phyloP scores from a whole-genome alignment of 495 filamentous ascomycete species.

The Pyronema omphalodes region DNA sequence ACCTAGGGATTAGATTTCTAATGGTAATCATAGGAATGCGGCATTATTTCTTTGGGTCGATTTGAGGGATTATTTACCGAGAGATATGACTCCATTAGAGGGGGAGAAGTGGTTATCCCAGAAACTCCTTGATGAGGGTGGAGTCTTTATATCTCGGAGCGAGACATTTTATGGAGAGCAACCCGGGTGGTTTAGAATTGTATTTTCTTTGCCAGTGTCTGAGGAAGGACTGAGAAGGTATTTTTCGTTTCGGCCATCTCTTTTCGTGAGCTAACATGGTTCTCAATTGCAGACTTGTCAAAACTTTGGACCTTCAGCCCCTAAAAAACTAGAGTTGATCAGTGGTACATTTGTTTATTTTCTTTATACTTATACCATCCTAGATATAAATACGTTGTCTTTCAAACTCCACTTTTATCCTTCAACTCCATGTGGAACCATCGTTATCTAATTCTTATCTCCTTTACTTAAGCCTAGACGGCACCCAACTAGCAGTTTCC shows the following conservation, averaged over 20 bases:
- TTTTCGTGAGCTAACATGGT: background rate
- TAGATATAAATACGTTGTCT: no score
- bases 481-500: no score
- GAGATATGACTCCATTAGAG: background rate
- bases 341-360: background rate
- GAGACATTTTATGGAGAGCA: background rate
- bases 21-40: background rate
- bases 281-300: background rate
- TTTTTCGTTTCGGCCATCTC: background rate
- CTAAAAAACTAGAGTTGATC: background rate
- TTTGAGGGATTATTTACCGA: slow-evolving; percentile 21
- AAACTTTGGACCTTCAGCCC: background rate
- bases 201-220: background rate
- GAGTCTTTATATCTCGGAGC: background rate
- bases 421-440: no score
- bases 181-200: slow-evolving; percentile 7
- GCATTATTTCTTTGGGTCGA: slow-evolving; percentile 42
- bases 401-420: no score
- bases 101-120: background rate
- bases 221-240: slow-evolving; percentile 5
- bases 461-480: no score
- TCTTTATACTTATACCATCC: background rate
- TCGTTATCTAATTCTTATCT: no score
- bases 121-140: background rate
- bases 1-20: background rate